Conservation (phyloP, 1,284 basidiomycete genomes). For the Schizopora paradoxa region DNA sequence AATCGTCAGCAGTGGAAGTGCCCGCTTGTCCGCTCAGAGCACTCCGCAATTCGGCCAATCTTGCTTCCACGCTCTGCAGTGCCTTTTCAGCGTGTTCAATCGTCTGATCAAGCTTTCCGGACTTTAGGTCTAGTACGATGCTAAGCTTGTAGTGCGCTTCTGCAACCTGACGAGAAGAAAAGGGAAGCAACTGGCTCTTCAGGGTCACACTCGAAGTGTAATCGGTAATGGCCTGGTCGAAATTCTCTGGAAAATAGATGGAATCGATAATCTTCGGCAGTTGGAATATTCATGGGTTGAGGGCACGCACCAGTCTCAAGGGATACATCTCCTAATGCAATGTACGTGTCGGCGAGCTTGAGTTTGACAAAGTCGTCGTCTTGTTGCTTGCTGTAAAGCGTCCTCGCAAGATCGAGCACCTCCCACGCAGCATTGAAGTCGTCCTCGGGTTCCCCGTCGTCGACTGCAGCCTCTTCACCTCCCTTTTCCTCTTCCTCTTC, state of each 20-base stretch:
- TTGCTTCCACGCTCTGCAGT: conserved; percentile 65
- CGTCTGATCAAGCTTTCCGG: conserved; percentile 73
- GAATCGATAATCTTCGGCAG: conserved; percentile 5
- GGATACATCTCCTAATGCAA: conserved; percentile 82
- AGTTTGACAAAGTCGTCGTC: conserved; percentile 58
- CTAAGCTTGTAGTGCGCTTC: conserved; percentile 88
- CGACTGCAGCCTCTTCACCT: conserved; percentile 47
- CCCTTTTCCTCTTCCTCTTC: conserved; percentile 40
- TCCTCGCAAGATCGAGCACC: conserved; percentile 81
- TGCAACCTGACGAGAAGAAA: conserved; percentile 80
- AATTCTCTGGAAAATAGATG: conserved; percentile 64
- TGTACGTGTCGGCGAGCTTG: conserved; percentile 80
- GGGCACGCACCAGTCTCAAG: conserved; percentile 72
- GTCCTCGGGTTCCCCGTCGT: conserved; percentile 75
- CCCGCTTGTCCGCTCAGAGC: conserved; percentile 40
- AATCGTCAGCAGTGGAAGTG: conserved; percentile 22
- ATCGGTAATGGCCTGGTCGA: conserved; percentile 83
- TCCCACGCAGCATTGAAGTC: conserved; percentile 96
- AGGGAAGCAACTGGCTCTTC: conserved; percentile 66
- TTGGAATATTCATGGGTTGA: neutral
- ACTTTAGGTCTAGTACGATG: conserved; percentile 82
- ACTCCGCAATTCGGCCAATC: conserved; percentile 59
- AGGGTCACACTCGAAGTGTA: conserved; percentile 70
- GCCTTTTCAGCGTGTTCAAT: conserved; percentile 77
- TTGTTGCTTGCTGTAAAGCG: conserved; percentile 70